Conservation (phyloP, 83 land plant species). For the Thuja plicata region DNA sequence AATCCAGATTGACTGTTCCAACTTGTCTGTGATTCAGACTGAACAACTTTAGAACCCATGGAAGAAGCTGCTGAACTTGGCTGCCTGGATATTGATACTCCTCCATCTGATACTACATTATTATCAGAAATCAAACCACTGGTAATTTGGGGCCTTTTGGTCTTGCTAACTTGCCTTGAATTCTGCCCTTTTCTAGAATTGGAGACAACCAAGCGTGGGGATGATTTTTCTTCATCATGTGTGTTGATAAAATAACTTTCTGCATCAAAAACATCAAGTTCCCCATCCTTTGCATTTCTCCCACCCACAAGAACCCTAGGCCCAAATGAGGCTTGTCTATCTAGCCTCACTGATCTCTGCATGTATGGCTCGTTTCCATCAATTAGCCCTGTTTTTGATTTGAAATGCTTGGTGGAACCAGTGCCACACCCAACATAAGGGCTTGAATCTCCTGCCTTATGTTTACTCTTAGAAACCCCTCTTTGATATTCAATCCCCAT, state of each 20-base stretch:
- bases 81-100: not conserved
- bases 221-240: not conserved
- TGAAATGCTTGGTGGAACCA: not conserved
- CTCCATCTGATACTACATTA: not conserved
- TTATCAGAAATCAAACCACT: not conserved
- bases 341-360: not conserved
- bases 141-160: not conserved
- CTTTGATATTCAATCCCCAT: not conserved
- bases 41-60: not conserved
- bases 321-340: conserved; percentile 1
- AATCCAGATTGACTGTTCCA: conserved; percentile 6
- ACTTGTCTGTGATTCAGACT: not conserved
- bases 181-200: not conserved
- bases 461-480: not conserved
- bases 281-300: conserved; percentile 1
- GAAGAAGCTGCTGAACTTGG: conserved; percentile 4
- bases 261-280: conserved; percentile 10
- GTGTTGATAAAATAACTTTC: conserved; percentile 7
- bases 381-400: not conserved
- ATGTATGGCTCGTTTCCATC: not conserved
- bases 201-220: not conserved
- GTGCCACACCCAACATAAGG: not conserved
- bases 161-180: not conserved
- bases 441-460: not conserved
- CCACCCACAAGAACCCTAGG: not conserved